Evolutionary conservation across 148 eudicot genomes (phyloP).

Genomic region (Camellia lanceoleosa): DNA sequence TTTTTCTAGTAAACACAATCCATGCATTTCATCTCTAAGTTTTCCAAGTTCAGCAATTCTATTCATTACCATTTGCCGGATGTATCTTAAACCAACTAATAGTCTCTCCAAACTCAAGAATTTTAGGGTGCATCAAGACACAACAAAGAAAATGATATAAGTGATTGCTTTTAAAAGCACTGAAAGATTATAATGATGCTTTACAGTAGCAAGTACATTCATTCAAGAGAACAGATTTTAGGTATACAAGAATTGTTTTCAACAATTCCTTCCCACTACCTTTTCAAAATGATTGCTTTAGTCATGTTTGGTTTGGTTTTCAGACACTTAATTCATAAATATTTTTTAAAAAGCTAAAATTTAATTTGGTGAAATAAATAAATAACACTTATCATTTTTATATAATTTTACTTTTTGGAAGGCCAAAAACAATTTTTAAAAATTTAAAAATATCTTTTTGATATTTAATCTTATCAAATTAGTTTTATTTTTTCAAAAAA

Average conservation of each 20-base stretch:
- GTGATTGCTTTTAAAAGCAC: neutral
- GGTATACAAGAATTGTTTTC: no score
- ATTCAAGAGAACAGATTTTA: neutral
- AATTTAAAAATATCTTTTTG: no score
- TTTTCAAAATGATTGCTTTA: neutral
- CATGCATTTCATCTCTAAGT: neutral
- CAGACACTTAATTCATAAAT: no score
- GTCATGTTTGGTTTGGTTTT: no score
- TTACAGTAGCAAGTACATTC: neutral
- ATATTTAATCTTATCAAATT: no score
- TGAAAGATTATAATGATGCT: neutral
- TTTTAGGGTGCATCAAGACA: no score
- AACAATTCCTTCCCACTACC: neutral
- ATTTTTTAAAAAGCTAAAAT: no score
- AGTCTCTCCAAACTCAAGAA: neutral
- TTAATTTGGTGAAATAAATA: no score
- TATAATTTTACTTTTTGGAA: no score
- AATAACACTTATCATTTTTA: no score
- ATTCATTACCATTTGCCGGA: neutral
- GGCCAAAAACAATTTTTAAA: no score
- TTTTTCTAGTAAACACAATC: neutral
- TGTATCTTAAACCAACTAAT: neutral
- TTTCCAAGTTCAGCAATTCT: neutral
- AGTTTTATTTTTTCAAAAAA: no score
- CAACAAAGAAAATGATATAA: neutral